Conservation (phyloP, 768 basidiomycete species). For the Rhizopogon sp. region DNA sequence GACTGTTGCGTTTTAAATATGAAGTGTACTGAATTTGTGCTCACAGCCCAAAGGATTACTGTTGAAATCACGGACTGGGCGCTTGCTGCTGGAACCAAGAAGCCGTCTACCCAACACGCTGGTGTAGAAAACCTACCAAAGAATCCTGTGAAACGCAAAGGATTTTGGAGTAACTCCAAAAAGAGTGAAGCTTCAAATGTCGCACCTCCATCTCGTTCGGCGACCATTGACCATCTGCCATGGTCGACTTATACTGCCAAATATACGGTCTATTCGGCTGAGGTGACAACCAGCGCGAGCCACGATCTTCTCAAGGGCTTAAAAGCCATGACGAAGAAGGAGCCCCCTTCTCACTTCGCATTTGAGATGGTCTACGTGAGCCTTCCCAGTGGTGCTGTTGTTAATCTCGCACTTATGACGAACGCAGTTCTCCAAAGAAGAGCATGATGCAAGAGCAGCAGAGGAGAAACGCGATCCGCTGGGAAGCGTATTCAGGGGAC, state of each 20-base stretch:
- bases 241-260: background rate
- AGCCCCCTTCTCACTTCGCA: slow-evolving; percentile 65
- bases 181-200: background rate
- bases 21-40: background rate
- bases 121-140: background rate
- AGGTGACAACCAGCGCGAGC: slow-evolving; percentile 49
- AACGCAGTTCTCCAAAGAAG: slow-evolving; percentile 64
- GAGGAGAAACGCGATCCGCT: slow-evolving; percentile 55
- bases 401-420: background rate
- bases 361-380: slow-evolving; percentile 80
- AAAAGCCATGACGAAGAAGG: slow-evolving; percentile 86
- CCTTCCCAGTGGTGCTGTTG: background rate
- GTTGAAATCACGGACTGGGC: slow-evolving; percentile 75
- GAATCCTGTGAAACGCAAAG: slow-evolving; percentile 2
- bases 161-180: slow-evolving; percentile 1
- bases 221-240: background rate
- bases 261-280: slow-evolving; percentile 16
- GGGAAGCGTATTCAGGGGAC: slow-evolving; percentile 62
- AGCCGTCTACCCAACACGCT: slow-evolving; percentile 30
- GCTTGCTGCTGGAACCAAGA: slow-evolving; percentile 58
- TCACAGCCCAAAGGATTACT: slow-evolving; percentile 62
- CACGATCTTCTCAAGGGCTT: slow-evolving; percentile 64
- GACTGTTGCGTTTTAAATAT: background rate
- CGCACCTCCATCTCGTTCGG: background rate
- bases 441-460: slow-evolving; percentile 61